Conservation (phyloP, 352 stramenopile genomes). For the Labyrinthula sp. region DNA sequence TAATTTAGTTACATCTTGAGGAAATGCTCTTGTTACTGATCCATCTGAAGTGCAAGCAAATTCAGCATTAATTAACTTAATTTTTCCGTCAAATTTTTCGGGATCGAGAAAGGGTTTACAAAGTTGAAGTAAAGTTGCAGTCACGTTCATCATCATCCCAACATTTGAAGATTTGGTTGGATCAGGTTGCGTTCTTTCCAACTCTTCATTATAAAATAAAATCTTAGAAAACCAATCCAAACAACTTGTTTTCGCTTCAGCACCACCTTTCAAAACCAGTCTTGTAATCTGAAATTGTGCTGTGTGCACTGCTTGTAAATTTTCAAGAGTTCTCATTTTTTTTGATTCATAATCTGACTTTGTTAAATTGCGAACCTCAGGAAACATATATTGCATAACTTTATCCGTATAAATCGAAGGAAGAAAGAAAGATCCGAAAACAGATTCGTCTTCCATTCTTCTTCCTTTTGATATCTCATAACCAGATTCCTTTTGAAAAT, state of each 20-base stretch:
- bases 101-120: conserved; percentile 55
- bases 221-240: conserved; percentile 45
- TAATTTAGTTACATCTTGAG: conserved; percentile 14
- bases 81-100: conserved; percentile 50
- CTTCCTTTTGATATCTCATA: no score
- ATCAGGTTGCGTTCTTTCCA: conserved; percentile 53
- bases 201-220: conserved; percentile 46
- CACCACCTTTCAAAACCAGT: not conserved
- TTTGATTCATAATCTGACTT: not conserved
- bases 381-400: conserved; percentile 10
- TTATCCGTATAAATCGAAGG: conserved; percentile 43
- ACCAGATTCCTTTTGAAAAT: no score
- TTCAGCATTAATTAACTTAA: conserved; percentile 44
- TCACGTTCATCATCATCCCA: conserved; percentile 53
- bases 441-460: conserved; percentile 45
- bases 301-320: conserved; percentile 43
- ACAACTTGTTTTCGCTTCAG: conserved; percentile 3
- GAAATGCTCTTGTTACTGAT: conserved; percentile 35
- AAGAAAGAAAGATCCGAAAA: conserved; percentile 45
- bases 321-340: not conserved
- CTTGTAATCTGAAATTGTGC: conserved; percentile 40
- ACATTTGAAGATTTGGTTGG: conserved; percentile 43
- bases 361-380: not conserved
- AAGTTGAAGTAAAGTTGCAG: conserved; percentile 47
- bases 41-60: conserved; percentile 38